phyloP scores from a whole-genome alignment of 108 stramenopile species.

The Nitzschia sp. region DNA sequence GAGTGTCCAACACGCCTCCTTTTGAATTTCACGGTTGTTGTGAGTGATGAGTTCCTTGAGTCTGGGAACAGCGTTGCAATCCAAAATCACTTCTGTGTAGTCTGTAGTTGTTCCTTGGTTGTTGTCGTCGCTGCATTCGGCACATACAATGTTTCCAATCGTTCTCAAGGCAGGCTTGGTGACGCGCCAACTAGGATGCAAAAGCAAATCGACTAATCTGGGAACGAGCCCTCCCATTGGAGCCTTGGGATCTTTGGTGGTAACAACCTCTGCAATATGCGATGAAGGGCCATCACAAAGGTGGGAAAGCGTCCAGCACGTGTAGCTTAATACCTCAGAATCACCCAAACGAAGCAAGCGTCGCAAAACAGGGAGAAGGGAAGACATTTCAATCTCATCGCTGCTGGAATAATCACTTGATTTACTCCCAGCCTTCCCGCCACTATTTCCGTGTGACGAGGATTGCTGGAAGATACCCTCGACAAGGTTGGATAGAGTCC shows the following conservation, averaged over 20 bases:
- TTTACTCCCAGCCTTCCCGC: constrained; percentile 29
- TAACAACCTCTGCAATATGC: constrained; percentile 90
- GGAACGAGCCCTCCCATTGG: constrained; percentile 80
- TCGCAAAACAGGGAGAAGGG: constrained; percentile 76
- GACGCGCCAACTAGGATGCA: constrained; percentile 86
- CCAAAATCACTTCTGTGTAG: constrained; percentile 92
- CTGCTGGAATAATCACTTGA: constrained; percentile 50
- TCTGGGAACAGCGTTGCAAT: constrained; percentile 87
- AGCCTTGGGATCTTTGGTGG: constrained; percentile 44
- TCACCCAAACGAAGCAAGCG: constrained; percentile 80
- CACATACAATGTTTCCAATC: constrained; percentile 96
- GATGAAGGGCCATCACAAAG: constrained; percentile 92
- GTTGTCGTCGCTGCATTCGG: constrained; percentile 84
- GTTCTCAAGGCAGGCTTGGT: constrained; percentile 94
- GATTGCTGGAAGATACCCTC: constrained; percentile 67
- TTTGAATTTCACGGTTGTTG: constrained; percentile 93
- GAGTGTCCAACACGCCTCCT: constrained; percentile 97
- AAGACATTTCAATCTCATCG: constrained; percentile 80
- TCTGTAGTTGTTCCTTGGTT: constrained; percentile 59
- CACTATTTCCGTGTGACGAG: constrained; percentile 7
- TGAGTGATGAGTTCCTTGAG: constrained; percentile 84
- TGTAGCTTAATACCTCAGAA: constrained; percentile 89
- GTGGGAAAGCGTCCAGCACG: constrained; percentile 94
- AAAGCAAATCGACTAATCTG: constrained; percentile 87
- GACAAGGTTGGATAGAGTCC: constrained; percentile 78